Base-by-base conservation (phyloP, 805 yeast species). In the Grigorovia jiainica region DNA sequence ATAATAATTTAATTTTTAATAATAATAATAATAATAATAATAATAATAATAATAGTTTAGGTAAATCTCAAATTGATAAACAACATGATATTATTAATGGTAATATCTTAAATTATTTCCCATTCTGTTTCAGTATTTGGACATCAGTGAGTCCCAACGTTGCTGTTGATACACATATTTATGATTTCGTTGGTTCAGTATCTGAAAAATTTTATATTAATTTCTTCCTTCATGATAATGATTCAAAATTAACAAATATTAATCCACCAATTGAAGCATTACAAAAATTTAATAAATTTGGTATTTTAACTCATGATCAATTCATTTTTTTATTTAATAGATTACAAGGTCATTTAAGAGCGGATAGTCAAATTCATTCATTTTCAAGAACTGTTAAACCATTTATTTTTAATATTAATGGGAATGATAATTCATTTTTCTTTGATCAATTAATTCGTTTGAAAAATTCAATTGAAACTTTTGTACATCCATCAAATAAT, bases 401-500 rank as follows among this genome's bases (percentile, higher is more conserved):
- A 4, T 49, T 62, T 7, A 70, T 84, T 1, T 78, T 71, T 54
- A 79, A 90, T 0, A 60, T 89, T 4, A 71, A 72, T 17, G 81
- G 84, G 0, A 61, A 69, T 3, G 49, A 57, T 34, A 66, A 70
- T n/a, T 70, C 58, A 2, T 67, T 59, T 24, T 68, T 78, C 19
- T 57, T 81, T 50, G 74, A 70, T 18, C 65, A 72, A 39, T 54
- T 90, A 5, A 64, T 67, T 21, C 70, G 76, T 0, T 64, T 84
- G 19, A 51, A 82, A 15, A 77, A 77, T 41, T 77, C 95, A 0
- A 66, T 87, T 7, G 80, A 76, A 47, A 84, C 95, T 20, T 85
- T 81, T 61, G 79, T 79, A 5, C 97, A 92, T 60, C 98, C 98
- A 7, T 87, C 97, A 0, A 89, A 89, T 58, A 61, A 70, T 13